phyloP scores from a whole-genome alignment of 139 green algal species.

The Micromonas pusilla region DNA sequence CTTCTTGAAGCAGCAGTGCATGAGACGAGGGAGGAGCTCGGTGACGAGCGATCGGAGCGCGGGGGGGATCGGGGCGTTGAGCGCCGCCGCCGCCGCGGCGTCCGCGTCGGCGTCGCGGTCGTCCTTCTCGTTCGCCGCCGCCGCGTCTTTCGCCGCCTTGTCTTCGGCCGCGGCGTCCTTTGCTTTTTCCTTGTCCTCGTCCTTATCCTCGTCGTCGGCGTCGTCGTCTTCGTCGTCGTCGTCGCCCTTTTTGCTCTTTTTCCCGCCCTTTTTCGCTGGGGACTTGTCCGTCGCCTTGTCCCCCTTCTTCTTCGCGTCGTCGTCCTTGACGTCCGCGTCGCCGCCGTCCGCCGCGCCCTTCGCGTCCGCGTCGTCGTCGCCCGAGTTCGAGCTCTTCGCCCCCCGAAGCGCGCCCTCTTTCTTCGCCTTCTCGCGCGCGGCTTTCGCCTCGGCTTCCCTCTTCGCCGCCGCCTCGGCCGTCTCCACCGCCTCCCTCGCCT shows the following conservation, averaged over 20 bases:
- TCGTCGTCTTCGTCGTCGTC: slow-evolving; percentile 15
- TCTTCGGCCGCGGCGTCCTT: neutral
- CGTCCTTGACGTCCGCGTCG: neutral
- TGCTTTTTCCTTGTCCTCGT: neutral
- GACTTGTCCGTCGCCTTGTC: neutral
- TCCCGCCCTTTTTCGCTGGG: neutral
- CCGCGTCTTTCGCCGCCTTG: neutral
- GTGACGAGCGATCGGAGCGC: slow-evolving; percentile 53
- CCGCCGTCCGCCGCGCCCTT: neutral
- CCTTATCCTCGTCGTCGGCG: slow-evolving; percentile 6
- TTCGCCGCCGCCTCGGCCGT: slow-evolving; percentile 5
- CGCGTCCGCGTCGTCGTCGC: neutral
- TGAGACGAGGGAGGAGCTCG: slow-evolving; percentile 63
- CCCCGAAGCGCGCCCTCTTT: neutral
- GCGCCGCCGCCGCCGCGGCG: slow-evolving; percentile 21
- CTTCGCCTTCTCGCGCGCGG: neutral
- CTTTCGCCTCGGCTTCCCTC: neutral
- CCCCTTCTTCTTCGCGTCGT: neutral
- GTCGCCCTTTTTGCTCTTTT: neutral
- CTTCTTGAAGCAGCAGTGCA: slow-evolving; percentile 79
- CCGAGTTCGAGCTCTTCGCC: slow-evolving; percentile 13
- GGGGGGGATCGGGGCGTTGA: slow-evolving; percentile 3
- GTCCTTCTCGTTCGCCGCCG: neutral
- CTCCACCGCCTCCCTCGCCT: slow-evolving; percentile 19
- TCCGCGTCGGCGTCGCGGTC: slow-evolving; percentile 1